Base-by-base conservation (phyloP, 148 eudicot genomes). In the Cornus florida region DNA sequence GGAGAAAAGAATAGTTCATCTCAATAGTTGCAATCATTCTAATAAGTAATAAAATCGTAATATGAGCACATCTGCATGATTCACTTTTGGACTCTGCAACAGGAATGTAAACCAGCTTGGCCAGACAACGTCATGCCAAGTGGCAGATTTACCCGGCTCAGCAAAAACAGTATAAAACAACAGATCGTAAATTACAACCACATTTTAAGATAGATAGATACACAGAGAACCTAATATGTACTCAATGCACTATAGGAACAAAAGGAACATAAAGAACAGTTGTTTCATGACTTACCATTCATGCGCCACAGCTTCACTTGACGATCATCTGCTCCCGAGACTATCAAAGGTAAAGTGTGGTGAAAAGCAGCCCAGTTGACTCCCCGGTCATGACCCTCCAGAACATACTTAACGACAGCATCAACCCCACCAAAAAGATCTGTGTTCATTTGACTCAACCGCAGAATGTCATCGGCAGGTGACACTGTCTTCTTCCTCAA, bases 291-390 rank as follows among this genome's bases (percentile, higher is more conserved):
- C 81, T 75, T 66, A 89, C 98, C 98, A 75, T 95, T 93, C 97
- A 95, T 95, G 46, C 97, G 93, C 98, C 98, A 95, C 83, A 95
- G 82, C 82, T 95, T 95, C 59, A 95, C 93, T 86, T 91, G 98
- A 70, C 97, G 97, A 60, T 95, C 98, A 90, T 95, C 97, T 75
- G 97, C 97, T 80, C 97, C 97, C 67, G 97, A 95, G 32, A 93
- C 96, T 74, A 95, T 93, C 82, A 93, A 81, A 41, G 96, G 98
- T 68, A 95, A 88, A 17, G 89, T 88, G 20, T 97, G 97, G 78
- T 95, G 97, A 73, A 95, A 95, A 10, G 98, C 75, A 75, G 98
- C 98, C 98, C 97, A 95, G 81, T 95, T 95, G 75, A 95, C 97
- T 53, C 98, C 98, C 79, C 97, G 89, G 69, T 93, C 97, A 82